phyloP scores from a whole-genome alignment of 2,329 filamentous ascomycete species.

The Fusarium vanettenii region DNA sequence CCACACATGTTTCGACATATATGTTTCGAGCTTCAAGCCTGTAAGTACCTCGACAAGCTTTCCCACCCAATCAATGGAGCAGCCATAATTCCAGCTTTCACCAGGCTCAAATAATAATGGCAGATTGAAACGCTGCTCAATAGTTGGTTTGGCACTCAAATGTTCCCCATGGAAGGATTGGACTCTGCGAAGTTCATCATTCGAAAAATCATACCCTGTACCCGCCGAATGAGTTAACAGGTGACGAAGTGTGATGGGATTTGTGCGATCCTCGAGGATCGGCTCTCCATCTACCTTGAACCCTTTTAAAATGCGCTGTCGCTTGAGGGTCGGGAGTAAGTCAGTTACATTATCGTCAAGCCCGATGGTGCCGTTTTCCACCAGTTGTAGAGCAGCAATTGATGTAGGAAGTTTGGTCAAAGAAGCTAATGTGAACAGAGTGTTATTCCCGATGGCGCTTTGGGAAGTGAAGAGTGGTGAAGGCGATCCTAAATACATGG shows the following conservation, averaged over 20 bases:
- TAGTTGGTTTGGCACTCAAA: not conserved
- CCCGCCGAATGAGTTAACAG: not conserved
- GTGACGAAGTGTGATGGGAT: not conserved
- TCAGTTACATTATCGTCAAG: not conserved
- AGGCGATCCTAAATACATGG: not conserved
- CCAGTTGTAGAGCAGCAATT: not conserved
- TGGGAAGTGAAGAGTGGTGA: not conserved
- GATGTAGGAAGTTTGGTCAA: not conserved
- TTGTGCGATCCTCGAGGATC: not conserved
- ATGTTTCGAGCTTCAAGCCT: not conserved
- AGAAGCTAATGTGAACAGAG: not conserved
- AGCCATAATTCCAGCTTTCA: not conserved
- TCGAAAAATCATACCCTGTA: not conserved
- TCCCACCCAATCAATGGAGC: not conserved
- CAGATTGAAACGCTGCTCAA: not conserved
- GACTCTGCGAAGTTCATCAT: not conserved
- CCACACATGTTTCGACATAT: not conserved
- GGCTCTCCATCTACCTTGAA: not conserved
- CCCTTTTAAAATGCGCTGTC: not conserved
- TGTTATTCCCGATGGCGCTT: not conserved
- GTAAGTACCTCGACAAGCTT: not conserved
- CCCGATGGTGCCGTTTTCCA: not conserved
- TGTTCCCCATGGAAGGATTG: not conserved
- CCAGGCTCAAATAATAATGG: not conserved
- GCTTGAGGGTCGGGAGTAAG: not conserved